Base-by-base conservation (phyloP, 192 early-diverging fungal species). In the Backusella westeae region DNA sequence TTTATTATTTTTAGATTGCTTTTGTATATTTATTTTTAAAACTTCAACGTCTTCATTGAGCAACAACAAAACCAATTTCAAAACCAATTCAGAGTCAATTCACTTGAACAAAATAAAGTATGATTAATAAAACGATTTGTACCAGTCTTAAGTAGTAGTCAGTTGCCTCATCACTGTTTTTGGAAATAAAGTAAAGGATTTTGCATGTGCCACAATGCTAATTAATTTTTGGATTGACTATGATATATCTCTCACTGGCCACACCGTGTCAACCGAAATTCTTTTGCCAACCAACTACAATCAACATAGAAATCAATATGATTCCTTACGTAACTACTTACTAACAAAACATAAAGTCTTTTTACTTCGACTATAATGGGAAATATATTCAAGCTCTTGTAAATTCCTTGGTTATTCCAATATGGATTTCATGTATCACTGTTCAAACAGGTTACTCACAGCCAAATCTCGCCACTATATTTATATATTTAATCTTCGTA, bases 401-500 rank as follows among this genome's bases (percentile, higher is more conserved):
- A 29, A 3, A 29, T 29, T 63, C 21, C 12, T 63, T 29, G 21
- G 21, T 12, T 63, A 29, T 63, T 63, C 26, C 19, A 63, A 29
- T 63, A 63, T 63, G 12, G 2, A 12, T 63, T 63, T 26, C 12
- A 63, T 29, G 56, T 63, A 63, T 29, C 56, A 63, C 56, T 63
- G 23, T 63, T 29, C 10, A 63, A 63, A 29, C 53, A 63, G 56
- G 56, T 63, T 63, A 63, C 56, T 29, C 56, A 63, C 56, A 63
- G 8, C 56, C 56, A 63, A 63, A 29, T 29, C 10, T 63, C 56
- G 26, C 23, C 56, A 63, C 26, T 63, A 63, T 23, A 63, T 63
- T 29, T 63, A 63, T 49, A n/a, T 63, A 63, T 63, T 56, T 56
- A 56, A 56, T 56, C 53, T 56, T 56, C 53, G n/a, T 56, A 56